Evolutionary conservation across 352 stramenopile genomes (phyloP), one percentile per base, ranked within the genome.

Genomic region (Globisporangium middletonii): DNA sequence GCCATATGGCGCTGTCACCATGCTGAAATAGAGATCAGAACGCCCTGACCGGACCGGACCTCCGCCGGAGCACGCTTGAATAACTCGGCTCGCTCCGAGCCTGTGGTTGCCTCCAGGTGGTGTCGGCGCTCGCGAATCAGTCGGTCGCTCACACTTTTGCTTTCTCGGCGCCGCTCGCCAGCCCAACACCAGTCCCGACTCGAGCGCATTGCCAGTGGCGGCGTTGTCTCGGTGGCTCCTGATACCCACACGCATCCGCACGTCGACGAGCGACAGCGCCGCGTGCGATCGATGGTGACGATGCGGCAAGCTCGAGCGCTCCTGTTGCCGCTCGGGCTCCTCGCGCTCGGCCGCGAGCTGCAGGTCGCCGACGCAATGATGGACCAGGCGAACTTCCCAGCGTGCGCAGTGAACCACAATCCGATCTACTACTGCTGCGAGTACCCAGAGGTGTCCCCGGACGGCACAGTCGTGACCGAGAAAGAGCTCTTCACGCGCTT

Each of bases 401-500:
- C 67, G 3, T 75, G 67, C 23, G 52, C 67, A 12, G 52, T 65
- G 26, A 62, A 66, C 45, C 68, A 75, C 55, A 46, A 55, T 8
- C 68, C 68, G 2, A 35, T 57, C 13, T 63, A 65, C 43, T 72
- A 62, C 52, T 75, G 68, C 68, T 75, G 68, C 41, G 53, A 64
- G 49, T 71, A 69, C 38, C 28, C 56, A 16, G 30, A 8, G 11
- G 16, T 56, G 19, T 19, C 26, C 19, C 2, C 13, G 6, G 30
- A 57, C 30, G 52, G 38, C 52, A 23, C 33, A 11, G n/a, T 4
- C 4, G 43, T 41, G 15, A 41, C 18, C 1, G 35, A 57, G 28
- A 69, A 69, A 53, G 52, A 72, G 50, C 28, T 75, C 23, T 75
- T 67, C 64, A 75, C 68, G n/a, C 51, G 51, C 46, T 70, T 70